Conservation (phyloP, 331 rosid species). For the Rhamnella rubrinervis region DNA sequence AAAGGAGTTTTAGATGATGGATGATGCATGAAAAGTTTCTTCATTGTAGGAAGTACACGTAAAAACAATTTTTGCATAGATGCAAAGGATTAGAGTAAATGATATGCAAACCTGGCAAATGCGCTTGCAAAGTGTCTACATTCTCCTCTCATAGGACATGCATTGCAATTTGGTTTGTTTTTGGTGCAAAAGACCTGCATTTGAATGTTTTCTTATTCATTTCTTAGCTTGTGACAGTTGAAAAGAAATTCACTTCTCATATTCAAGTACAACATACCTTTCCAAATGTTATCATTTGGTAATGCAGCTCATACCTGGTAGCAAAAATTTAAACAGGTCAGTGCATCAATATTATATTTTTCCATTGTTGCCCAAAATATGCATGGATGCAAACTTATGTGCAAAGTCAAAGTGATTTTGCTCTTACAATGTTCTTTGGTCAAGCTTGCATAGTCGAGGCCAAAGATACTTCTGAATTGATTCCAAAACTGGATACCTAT, state of each 20-base stretch:
- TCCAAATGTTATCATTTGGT: conserved; percentile 99
- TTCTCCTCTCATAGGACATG: conserved; percentile 99
- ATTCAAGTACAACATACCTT: conserved; percentile 54
- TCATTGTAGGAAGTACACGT: conserved; percentile 5
- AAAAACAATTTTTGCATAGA: conserved; percentile 1
- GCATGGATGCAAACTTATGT: conserved; percentile 9
- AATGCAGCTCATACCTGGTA: conserved; percentile 94
- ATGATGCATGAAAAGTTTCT: conserved; percentile 15
- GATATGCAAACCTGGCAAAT: conserved; percentile 76
- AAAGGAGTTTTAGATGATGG: conserved; percentile 11
- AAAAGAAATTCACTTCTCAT: conserved; percentile 17
- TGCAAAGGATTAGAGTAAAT: conserved; percentile 19
- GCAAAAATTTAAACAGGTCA: conserved; percentile 27
- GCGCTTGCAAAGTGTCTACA: conserved; percentile 99
- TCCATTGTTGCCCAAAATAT: conserved; percentile 9
- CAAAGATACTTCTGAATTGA: conserved; percentile 95
- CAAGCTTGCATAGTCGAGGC: conserved; percentile 99
- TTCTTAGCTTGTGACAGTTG: conserved; percentile 25
- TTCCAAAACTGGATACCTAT: conserved; percentile 96
- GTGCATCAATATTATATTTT: conserved; percentile 18
- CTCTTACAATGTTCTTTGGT: conserved; percentile 85
- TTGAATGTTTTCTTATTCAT: conserved; percentile 21
- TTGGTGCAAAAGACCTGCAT: conserved; percentile 95
- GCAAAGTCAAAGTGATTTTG: conserved; percentile 21
- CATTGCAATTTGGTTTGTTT: conserved; percentile 96